Conservation (phyloP, 148 eudicot species). For the Rhododendron mucronatum region DNA sequence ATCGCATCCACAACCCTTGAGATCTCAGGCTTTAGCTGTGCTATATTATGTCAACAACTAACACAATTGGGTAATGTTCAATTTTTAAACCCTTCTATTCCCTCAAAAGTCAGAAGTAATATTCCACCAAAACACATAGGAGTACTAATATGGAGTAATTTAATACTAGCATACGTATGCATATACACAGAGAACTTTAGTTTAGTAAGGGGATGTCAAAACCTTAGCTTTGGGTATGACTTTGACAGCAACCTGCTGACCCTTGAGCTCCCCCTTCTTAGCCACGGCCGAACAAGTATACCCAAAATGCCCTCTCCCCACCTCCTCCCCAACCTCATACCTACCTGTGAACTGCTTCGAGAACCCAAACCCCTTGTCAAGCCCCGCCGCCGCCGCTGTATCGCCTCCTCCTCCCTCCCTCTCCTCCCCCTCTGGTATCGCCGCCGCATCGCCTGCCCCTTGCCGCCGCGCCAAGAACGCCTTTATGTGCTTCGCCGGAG, state of each 20-base stretch:
- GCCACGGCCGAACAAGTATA: conserved; percentile 43
- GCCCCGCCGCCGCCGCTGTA: conserved; percentile 17
- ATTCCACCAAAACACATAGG: background rate
- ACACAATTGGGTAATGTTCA: background rate
- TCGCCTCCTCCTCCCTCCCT: conserved; percentile 11
- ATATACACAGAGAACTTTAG: background rate
- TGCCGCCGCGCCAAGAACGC: conserved; percentile 35
- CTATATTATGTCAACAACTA: background rate
- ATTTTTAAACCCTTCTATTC: background rate
- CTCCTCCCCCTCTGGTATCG: conserved; percentile 18
- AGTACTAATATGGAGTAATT: background rate
- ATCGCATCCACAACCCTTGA: background rate
- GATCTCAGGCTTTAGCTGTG: background rate
- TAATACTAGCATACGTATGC: background rate
- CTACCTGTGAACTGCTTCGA: conserved; percentile 36
- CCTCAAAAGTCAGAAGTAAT: background rate
- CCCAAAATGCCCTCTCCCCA: conserved; percentile 72
- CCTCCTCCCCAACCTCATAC: conserved; percentile 57
- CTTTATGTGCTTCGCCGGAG: conserved; percentile 64
- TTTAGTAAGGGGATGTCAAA: conserved; percentile 5
- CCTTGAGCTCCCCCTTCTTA: conserved; percentile 48
- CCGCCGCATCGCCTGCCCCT: conserved; percentile 13
- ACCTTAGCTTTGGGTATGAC: conserved; percentile 62
- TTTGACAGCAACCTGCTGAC: conserved; percentile 54
- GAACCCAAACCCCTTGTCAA: conserved; percentile 58